A percentile compares a stretch with the other conserved stretches of the same genome.
Conservation (phyloP, 1,284 basidiomycete genomes). For the Prillingera fragicola region DNA sequence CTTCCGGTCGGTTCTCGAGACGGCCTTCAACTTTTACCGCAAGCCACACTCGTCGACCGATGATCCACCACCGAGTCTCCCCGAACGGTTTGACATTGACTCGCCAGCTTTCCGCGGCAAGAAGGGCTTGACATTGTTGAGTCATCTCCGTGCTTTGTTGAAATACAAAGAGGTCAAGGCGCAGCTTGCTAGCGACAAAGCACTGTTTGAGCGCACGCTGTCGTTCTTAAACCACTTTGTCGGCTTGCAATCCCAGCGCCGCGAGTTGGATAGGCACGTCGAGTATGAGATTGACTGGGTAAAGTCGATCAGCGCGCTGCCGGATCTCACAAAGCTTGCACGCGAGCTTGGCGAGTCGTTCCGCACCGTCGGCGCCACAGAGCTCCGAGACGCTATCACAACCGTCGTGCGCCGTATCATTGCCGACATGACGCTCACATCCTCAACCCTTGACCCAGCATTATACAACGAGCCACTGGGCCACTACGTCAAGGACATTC, state of each 20-base stretch:
- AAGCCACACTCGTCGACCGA: constrained; percentile 53
- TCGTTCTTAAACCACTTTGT: constrained; percentile 78
- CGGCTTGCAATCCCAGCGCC: constrained; percentile 80
- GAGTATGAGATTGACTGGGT: constrained; percentile 97
- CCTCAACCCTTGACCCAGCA: constrained; percentile 55
- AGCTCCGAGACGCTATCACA: constrained; percentile 64
- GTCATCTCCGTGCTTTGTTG: constrained; percentile 63
- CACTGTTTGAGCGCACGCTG: constrained; percentile 57
- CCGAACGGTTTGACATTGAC: constrained; percentile 62
- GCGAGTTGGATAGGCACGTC: constrained; percentile 74
- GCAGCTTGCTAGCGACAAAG: constrained; percentile 62
- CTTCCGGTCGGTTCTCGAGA: constrained; percentile 66
- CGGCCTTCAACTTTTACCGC: constrained; percentile 83
- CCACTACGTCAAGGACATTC: constrained; percentile 50
- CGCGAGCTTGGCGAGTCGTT: constrained; percentile 76
- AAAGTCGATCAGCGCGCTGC: constrained; percentile 83
- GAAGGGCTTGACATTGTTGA: constrained; percentile 84
- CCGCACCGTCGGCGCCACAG: constrained; percentile 54
- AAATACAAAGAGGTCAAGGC: constrained; percentile 66
- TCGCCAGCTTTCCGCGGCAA: constrained; percentile 83
- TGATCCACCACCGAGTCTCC: background rate
- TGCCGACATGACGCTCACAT: constrained; percentile 50
- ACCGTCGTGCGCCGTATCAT: constrained; percentile 69
- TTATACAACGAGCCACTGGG: constrained; percentile 60
- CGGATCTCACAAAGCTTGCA: constrained; percentile 78